phyloP scores from a whole-genome alignment of 257 asterid genomes.

The Nicotiana noctiflora region DNA sequence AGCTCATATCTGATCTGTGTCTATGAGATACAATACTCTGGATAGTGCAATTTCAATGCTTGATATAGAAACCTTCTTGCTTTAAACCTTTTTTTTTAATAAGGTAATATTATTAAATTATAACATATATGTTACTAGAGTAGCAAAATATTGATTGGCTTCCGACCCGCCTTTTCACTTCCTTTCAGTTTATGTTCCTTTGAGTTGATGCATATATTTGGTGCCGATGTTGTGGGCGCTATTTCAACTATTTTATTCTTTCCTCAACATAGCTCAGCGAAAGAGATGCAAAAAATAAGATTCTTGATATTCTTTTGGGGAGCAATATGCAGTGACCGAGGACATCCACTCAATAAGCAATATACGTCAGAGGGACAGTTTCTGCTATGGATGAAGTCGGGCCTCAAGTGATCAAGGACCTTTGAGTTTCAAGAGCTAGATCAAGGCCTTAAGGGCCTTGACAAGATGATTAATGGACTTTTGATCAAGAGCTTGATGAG shows the following conservation, averaged over 20 bases:
- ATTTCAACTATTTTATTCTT: background rate
- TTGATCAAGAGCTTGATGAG: background rate
- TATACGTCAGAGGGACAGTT: background rate
- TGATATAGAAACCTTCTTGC: too few relatives aligned
- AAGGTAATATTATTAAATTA: too few relatives aligned
- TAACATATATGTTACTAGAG: too few relatives aligned
- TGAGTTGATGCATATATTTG: background rate
- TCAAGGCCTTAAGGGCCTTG: too few relatives aligned
- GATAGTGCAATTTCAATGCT: background rate
- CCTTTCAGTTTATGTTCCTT: background rate
- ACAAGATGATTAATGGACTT: background rate
- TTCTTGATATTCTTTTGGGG: too few relatives aligned
- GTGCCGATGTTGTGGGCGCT: background rate
- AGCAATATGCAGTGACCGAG: too few relatives aligned
- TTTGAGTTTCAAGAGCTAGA: too few relatives aligned
- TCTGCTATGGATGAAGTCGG: background rate
- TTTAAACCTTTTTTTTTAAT: too few relatives aligned
- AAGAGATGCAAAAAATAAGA: background rate
- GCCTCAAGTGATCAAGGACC: background rate
- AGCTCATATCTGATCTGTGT: too few relatives aligned
- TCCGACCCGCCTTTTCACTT: background rate
- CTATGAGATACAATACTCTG: too few relatives aligned
- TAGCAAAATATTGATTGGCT: background rate
- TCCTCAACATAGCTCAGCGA: background rate
- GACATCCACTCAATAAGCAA: background rate